phyloP scores from a whole-genome alignment of 2,329 filamentous ascomycete genomes.

The Leptoxyphium fumago region DNA sequence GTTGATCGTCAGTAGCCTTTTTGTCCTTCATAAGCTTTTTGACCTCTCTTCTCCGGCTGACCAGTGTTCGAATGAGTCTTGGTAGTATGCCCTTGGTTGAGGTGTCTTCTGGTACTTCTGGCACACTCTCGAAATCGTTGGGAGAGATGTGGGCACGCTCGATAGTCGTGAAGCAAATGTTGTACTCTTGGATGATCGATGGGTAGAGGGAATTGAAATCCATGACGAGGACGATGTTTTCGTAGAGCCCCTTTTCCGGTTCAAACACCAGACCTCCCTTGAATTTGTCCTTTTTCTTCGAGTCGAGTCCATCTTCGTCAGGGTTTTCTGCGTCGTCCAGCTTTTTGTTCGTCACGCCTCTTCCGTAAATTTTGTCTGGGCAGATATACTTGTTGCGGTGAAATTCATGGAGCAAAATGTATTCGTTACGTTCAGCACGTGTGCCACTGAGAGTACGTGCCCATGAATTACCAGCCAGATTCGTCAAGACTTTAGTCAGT shows the following conservation, averaged over 20 bases:
- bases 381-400: constrained; percentile 95
- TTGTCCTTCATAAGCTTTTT: constrained; percentile 97
- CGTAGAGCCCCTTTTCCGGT: constrained; percentile 91
- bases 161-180: constrained; percentile 98
- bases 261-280: constrained; percentile 98
- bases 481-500: constrained; percentile 87
- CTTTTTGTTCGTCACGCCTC: constrained; percentile 42
- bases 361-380: constrained; percentile 81
- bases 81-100: constrained; percentile 77
- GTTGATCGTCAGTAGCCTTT: constrained; percentile 66
- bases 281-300: constrained; percentile 98
- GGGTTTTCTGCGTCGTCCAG: constrained; percentile 52
- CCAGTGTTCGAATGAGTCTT: constrained; percentile 78
- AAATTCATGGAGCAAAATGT: constrained; percentile 96
- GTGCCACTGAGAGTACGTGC: constrained; percentile 90
- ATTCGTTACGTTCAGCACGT: constrained; percentile 93
- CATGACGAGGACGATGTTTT: constrained; percentile 98
- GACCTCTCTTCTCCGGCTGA: constrained; percentile 76
- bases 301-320: constrained; percentile 44
- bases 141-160: constrained; percentile 59
- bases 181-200: constrained; percentile 97
- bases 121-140: constrained; percentile 76
- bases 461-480: constrained; percentile 96
- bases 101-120: constrained; percentile 60
- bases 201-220: constrained; percentile 99